These are phyloP conservation scores for Ceratobasidium papillatum DNA, from an alignment of 1,284 basidiomycete genomes.

Conservation along the genomic window DNA sequence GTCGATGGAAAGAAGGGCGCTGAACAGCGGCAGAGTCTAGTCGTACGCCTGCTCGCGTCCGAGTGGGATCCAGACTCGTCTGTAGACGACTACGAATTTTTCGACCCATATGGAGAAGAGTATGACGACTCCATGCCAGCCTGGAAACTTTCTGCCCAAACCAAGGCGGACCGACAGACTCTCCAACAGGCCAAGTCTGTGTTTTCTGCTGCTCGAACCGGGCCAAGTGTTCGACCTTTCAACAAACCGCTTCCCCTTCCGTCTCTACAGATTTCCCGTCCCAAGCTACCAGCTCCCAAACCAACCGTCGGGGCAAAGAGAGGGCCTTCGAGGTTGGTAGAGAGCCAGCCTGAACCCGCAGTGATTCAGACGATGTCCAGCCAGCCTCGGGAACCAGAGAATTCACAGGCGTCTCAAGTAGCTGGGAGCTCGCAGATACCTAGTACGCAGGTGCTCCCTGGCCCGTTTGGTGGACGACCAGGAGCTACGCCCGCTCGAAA, in stretches of 20 bases:
- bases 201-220: neutral
- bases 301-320: neutral
- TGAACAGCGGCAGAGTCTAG: slow-evolving; percentile 49
- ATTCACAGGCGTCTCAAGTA: slow-evolving; percentile 52
- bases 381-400: slow-evolving; percentile 38
- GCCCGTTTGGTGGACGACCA: slow-evolving; percentile 72
- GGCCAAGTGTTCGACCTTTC: neutral
- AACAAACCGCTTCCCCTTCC: slow-evolving; percentile 7
- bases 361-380: slow-evolving; percentile 36
- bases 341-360: slow-evolving; percentile 33
- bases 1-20: slow-evolving; percentile 40
- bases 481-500: slow-evolving; percentile 51
- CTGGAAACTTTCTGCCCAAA: slow-evolving; percentile 26
- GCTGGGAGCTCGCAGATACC: slow-evolving; percentile 53
- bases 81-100: slow-evolving; percentile 61
- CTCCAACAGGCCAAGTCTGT: slow-evolving; percentile 7
- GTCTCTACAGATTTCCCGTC: slow-evolving; percentile 11
- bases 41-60: slow-evolving; percentile 67
- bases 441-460: slow-evolving; percentile 76
- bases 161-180: slow-evolving; percentile 26
- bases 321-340: neutral
- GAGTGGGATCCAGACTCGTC: slow-evolving; percentile 70
- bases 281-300: neutral
- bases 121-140: slow-evolving; percentile 29
- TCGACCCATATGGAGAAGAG: slow-evolving; percentile 60